Base-by-base conservation (phyloP, 176 grass and related monocot species). In the Miscanthus lutarioriparius region DNA sequence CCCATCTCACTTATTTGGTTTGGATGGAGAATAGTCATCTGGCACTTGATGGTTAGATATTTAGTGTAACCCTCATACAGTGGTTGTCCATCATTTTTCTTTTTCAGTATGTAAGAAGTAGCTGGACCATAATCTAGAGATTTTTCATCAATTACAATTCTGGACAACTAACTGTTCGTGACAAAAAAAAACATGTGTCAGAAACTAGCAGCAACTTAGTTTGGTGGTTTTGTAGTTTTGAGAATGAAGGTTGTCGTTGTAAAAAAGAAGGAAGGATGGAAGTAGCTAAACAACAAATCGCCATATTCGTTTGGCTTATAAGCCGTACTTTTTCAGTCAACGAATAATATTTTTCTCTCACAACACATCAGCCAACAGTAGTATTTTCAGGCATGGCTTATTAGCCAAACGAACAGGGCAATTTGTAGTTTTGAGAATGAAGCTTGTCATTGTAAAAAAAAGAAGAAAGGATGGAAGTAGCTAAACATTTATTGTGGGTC, bases 401-500 rank as follows among this genome's bases (percentile, higher is more conserved):
- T n/a, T n/a, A n/a, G n/a, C n/a, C n/a, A n/a, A n/a, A n/a, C n/a
- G n/a, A n/a, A n/a, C n/a, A n/a, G n/a, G n/a, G n/a, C n/a, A 22
- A 15, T 72, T 26, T 16, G 70, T 45, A 19, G 54, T 61, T 58
- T 58, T 61, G 56, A 59, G 22, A 23, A n/a, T 10, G 22, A 23
- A 59, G 20, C 20, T 10, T 23, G 22, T 10, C 22, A n/a, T 61
- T 61, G 54, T 61, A 25, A 25, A 61, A 59, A 58, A 22, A 45
- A 14, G 10, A 53, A 20, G 1, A 17, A 7, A 8, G 20, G 22
- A 61, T 61, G 56, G 22, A 61, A 61, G 22, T 61, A 61, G 56
- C 22, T 61, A 61, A 77, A 79, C 79, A 83, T 90, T 90, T 74
- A 86, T 90, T 86, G 67, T 74, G 27, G 67, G 84, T 36, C 84